Percentiles rank a stretch among this genome's conserved stretches.
phyloP scores from a whole-genome alignment of 129 eudicot species.

The Scalesia atractyloides region DNA sequence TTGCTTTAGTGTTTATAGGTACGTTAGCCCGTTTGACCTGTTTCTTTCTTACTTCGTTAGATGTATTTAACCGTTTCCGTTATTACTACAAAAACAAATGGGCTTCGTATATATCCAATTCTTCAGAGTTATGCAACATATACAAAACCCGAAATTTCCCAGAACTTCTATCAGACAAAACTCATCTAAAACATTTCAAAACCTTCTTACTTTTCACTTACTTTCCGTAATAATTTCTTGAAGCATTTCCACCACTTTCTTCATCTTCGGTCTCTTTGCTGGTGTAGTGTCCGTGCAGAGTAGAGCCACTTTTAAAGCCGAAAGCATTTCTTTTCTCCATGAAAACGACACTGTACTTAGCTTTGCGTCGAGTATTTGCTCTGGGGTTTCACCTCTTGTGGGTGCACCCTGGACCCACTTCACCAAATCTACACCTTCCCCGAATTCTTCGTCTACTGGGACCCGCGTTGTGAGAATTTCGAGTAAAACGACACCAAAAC shows the following conservation, averaged over 20 bases:
- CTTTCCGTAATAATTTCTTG: slow-evolving; percentile 64
- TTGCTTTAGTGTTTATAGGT: not conserved
- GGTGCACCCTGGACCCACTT: slow-evolving; percentile 98
- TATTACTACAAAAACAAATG: not conserved
- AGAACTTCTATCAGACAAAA: slow-evolving; percentile 34
- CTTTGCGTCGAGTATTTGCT: slow-evolving; percentile 87
- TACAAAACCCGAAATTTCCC: slow-evolving; percentile 32
- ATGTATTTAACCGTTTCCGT: not conserved
- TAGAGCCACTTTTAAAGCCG: slow-evolving; percentile 80
- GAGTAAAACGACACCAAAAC: slow-evolving; percentile 92
- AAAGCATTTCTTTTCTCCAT: slow-evolving; percentile 97
- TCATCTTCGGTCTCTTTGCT: slow-evolving; percentile 94
- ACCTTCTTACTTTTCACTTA: slow-evolving; percentile 27
- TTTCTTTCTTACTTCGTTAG: not conserved
- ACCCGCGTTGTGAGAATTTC: slow-evolving; percentile 84
- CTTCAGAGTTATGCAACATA: slow-evolving; percentile 33
- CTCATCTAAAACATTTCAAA: slow-evolving; percentile 17
- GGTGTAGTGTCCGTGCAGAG: slow-evolving; percentile 91
- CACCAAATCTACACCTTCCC: slow-evolving; percentile 95
- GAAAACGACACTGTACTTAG: slow-evolving; percentile 94
- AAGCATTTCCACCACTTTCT: slow-evolving; percentile 92
- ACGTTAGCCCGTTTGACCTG: not conserved
- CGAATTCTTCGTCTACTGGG: slow-evolving; percentile 94
- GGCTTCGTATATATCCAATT: slow-evolving; percentile 32
- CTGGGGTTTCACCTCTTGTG: slow-evolving; percentile 91